These are phyloP conservation scores for Aspergillus persii DNA, from an alignment of 2,329 filamentous ascomycete genomes.

Conservation along the genomic window DNA sequence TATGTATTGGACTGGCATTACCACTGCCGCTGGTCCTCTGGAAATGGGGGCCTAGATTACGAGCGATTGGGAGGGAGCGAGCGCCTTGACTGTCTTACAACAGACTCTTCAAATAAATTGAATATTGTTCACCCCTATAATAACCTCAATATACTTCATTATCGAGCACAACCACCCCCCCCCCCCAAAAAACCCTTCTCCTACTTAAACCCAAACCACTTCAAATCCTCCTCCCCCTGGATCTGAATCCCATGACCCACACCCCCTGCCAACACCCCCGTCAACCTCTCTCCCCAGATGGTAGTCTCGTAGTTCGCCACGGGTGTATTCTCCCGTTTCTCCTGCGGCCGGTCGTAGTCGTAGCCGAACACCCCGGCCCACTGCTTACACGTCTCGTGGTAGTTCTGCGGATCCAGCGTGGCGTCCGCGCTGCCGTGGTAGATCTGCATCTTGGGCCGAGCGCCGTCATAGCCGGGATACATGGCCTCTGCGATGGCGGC, in stretches of 20 bases:
- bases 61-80: not conserved
- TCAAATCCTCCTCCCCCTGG: slow-evolving; percentile 21
- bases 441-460: slow-evolving; percentile 56
- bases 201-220: slow-evolving; percentile 23
- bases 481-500: slow-evolving; percentile 20
- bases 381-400: slow-evolving; percentile 58
- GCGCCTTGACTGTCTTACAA: not conserved
- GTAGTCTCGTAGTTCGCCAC: slow-evolving; percentile 21
- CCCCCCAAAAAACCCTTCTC: not conserved
- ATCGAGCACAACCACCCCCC: not conserved
- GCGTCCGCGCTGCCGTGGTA: slow-evolving; percentile 56
- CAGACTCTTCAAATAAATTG: no score
- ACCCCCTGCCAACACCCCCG: slow-evolving; percentile 24
- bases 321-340: slow-evolving; percentile 13
- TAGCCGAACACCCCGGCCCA: slow-evolving; percentile 53
- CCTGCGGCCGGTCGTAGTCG: slow-evolving; percentile 16
- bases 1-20: slow-evolving; percentile 20
- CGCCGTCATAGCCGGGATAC: slow-evolving; percentile 40
- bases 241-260: slow-evolving; percentile 22
- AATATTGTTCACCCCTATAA: no score
- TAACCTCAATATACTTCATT: no score
- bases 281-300: slow-evolving; percentile 20
- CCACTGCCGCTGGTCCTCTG: not conserved
- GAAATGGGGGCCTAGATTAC: not conserved
- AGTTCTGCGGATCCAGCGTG: slow-evolving; percentile 54